These are phyloP conservation scores for Sporothrix pallida DNA, from an alignment of 2,329 filamentous ascomycete genomes.

Conservation along the genomic window DNA sequence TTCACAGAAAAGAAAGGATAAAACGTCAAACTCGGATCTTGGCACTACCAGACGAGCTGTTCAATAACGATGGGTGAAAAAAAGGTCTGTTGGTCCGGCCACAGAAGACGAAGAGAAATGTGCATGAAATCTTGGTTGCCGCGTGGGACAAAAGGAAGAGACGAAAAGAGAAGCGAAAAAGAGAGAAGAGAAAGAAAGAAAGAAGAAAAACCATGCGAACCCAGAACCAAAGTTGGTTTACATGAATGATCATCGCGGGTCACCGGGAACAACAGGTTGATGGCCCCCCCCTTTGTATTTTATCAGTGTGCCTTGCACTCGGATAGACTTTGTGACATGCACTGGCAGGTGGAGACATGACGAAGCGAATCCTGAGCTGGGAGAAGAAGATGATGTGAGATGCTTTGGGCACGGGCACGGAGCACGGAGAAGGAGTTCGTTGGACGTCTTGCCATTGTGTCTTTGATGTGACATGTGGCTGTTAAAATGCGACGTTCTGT, in stretches of 20 bases:
- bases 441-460: conserved; percentile 22
- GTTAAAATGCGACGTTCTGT: conserved; percentile 19
- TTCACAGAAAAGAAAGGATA: neutral
- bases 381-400: neutral
- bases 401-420: neutral
- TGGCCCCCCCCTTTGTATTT: neutral
- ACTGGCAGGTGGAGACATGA: neutral
- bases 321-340: neutral
- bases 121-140: neutral
- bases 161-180: neutral
- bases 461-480: conserved; percentile 23
- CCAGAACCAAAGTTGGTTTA: conserved; percentile 14
- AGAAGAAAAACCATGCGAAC: neutral
- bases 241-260: conserved; percentile 33
- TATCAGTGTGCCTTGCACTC: neutral
- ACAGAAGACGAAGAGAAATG: conserved; percentile 10
- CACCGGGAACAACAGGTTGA: neutral
- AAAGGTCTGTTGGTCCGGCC: conserved; percentile 14
- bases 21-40: conserved; percentile 6
- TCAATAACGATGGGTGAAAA: neutral
- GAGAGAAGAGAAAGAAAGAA: neutral
- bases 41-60: neutral
- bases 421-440: conserved; percentile 7
- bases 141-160: neutral
- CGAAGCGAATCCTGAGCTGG: too few species aligned